Evolutionary conservation across 176 grass and related monocot species (phyloP).

Genomic region (Oropetium thomaeum): DNA sequence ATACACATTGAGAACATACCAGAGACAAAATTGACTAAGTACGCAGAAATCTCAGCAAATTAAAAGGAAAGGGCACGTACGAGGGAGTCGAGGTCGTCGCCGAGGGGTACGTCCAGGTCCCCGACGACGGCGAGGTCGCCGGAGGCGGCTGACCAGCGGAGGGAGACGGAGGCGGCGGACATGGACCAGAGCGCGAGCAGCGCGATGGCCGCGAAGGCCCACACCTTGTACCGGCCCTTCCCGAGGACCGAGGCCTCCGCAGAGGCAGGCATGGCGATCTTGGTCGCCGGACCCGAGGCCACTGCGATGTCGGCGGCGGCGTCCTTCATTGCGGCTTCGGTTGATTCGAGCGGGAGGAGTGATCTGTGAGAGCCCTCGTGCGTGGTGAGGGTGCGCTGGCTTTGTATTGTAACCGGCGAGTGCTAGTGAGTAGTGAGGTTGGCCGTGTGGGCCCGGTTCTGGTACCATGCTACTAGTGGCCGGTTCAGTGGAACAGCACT

Average conservation of each 20-base stretch:
- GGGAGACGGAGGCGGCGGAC: slow-evolving; percentile 79
- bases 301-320: slow-evolving; percentile 13
- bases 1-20: background rate
- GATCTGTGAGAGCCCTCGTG: background rate
- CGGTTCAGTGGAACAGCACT: background rate
- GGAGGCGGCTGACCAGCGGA: slow-evolving; percentile 75
- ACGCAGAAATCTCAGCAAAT: background rate
- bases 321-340: slow-evolving; percentile 51
- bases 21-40: background rate
- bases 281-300: slow-evolving; percentile 14
- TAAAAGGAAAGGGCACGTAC: background rate
- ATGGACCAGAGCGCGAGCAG: slow-evolving; percentile 96
- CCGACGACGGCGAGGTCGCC: slow-evolving; percentile 29
- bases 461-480: background rate
- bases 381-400: background rate
- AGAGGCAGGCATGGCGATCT: slow-evolving; percentile 29
- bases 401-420: slow-evolving; percentile 40
- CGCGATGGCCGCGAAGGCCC: slow-evolving; percentile 82
- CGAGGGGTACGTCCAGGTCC: slow-evolving; percentile 33
- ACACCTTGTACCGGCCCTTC: slow-evolving; percentile 86
- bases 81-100: slow-evolving; percentile 60
- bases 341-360: background rate
- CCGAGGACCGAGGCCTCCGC: slow-evolving; percentile 31
- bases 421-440: slow-evolving; percentile 42
- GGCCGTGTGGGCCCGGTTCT: slow-evolving; percentile 25